phyloP scores from a whole-genome alignment of 306 rosid species.

The Nissolia schottii region DNA sequence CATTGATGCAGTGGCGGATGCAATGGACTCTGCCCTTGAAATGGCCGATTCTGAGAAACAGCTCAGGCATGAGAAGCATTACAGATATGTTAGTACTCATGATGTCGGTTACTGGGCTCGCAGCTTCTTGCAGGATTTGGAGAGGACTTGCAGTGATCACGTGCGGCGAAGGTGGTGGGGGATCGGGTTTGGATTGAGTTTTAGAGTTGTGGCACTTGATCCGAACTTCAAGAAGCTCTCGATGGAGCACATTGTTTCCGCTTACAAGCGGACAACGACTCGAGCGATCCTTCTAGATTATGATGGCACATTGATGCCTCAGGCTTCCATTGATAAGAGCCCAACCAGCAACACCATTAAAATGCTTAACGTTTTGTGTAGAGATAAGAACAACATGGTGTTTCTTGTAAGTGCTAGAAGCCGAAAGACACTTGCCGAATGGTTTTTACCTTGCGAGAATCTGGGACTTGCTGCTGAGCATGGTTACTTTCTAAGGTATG shows the following conservation, averaged over 20 bases:
- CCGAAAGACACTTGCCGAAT: constrained; percentile 48
- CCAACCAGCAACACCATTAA: constrained; percentile 43
- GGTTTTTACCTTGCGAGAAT: constrained; percentile 66
- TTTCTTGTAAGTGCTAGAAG: constrained; percentile 61
- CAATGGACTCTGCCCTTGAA: constrained; percentile 68
- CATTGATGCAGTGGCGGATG: constrained; percentile 68
- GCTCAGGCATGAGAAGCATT: constrained; percentile 77
- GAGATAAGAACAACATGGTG: constrained; percentile 54
- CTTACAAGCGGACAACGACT: constrained; percentile 47
- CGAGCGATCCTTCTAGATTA: constrained; percentile 69
- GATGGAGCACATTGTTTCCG: constrained; percentile 63
- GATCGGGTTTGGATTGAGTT: constrained; percentile 69
- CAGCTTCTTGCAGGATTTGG: constrained; percentile 66
- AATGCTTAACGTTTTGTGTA: constrained; percentile 44
- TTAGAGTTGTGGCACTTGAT: constrained; percentile 74
- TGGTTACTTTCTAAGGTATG: constrained; percentile 66
- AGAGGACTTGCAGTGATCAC: constrained; percentile 60
- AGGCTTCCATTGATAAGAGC: constrained; percentile 58
- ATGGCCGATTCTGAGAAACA: constrained; percentile 58
- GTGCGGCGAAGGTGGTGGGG: constrained; percentile 68
- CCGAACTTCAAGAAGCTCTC: constrained; percentile 63
- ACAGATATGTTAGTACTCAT: constrained; percentile 67
- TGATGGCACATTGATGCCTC: constrained; percentile 74
- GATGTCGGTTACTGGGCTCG: constrained; percentile 80
- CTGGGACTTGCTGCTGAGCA: constrained; percentile 73